Evolutionary conservation across 169 alveolate genomes (phyloP).

Genomic region (Plasmodium fragile): DNA sequence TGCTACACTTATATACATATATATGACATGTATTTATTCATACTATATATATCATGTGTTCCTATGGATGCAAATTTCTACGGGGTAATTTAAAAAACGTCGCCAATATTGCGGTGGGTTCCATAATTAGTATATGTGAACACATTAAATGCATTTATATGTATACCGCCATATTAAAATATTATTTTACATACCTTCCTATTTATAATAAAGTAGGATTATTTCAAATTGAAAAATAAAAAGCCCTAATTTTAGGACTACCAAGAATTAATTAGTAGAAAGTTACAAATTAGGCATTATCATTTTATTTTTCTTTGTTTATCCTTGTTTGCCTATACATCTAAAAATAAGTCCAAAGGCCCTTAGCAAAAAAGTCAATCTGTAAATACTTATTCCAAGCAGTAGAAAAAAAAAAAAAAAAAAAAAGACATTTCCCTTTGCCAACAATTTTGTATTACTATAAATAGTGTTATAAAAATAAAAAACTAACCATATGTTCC

Average conservation of each 20-base stretch:
- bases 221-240: too few relatives aligned
- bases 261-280: background rate
- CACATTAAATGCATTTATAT: background rate
- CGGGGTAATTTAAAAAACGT: background rate
- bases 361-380: background rate
- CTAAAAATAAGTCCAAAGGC: background rate
- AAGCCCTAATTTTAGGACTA: background rate
- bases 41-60: background rate
- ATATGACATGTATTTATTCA: too few relatives aligned
- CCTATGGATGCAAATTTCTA: background rate
- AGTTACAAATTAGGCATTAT: background rate
- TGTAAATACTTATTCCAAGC: background rate
- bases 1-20: background rate
- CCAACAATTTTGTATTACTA: background rate
- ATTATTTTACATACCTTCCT: background rate
- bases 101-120: background rate
- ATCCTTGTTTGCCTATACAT: background rate
- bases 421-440: background rate
- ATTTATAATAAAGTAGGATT: background rate
- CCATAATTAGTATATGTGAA: background rate
- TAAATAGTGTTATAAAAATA: background rate
- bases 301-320: background rate
- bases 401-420: background rate
- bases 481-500: background rate
- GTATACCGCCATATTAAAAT: background rate